Evolutionary conservation across 2,329 filamentous ascomycete species (phyloP), one percentile per base, ranked within the genome.

Genomic region (Botrytis squamosa): DNA sequence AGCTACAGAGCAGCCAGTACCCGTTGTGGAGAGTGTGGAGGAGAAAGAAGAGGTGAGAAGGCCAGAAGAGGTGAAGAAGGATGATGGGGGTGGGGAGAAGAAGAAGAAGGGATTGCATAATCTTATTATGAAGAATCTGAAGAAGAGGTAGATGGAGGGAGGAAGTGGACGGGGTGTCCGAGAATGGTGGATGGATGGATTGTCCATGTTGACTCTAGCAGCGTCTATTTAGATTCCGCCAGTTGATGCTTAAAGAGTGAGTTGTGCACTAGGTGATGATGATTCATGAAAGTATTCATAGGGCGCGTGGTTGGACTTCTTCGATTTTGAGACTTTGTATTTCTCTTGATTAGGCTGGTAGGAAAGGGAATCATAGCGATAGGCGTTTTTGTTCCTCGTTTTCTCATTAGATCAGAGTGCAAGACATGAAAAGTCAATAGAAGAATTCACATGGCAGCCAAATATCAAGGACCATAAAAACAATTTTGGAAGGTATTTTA

Each of bases 1-100:
- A 79, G 93, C 93, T 1, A 88, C 88, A 80, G 87, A 68, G 49
- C 71, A 72, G 25, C 59, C 67, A 33, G 40, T 74, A n/a, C 66
- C 87, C 1, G 83, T 85, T 3, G 79, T 83, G 55, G 79, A 78
- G 0, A 82, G 84, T 25, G 82, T 83, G 42, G 81, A 46, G 16
- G 33, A 33, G 22, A 44, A 33, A 65, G 70, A 42, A 72, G 55
- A 75, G 22, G 74, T 78, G 16, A 71, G 77, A 33, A 80, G 77
- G 40, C 75, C 77, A 7, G 78, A 79, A n/a, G 77, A 80, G 22
- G 81, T 80, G 72, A 76, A 81, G 18, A 77, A 72, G 22, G 79
- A 76, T 77, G 73, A 78, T 75, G 63, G 36, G 29, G 40, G 25
- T 36, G 65, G 29, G 5, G 69, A 59, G 22, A 72, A 74, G 65